A percentile compares a stretch with the other conserved stretches of the same genome.
These are phyloP conservation scores for Leccinum truebloodii DNA, from an alignment of 768 basidiomycete species.

Conservation along the genomic window DNA sequence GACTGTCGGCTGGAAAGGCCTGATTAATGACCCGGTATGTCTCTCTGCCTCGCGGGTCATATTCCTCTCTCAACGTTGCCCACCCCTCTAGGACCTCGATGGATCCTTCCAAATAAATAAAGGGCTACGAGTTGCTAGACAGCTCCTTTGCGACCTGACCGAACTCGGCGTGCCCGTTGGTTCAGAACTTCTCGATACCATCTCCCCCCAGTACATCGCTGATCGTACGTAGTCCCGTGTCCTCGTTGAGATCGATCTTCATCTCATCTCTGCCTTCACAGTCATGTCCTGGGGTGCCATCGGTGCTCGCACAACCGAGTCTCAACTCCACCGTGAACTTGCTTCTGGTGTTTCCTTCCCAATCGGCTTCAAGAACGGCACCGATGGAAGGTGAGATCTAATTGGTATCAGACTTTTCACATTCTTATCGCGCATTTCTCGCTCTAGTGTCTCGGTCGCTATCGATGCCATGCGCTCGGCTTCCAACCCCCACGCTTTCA, in stretches of 20 bases:
- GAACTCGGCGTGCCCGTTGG: conserved; percentile 90
- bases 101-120: conserved; percentile 97
- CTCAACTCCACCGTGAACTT: conserved; percentile 94
- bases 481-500: conserved; percentile 93
- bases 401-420: background rate
- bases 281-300: conserved; percentile 94
- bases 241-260: background rate
- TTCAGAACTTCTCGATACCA: conserved; percentile 88
- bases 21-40: conserved; percentile 80
- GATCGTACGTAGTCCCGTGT: conserved; percentile 51
- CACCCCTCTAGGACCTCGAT: conserved; percentile 63
- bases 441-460: conserved; percentile 71
- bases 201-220: conserved; percentile 80
- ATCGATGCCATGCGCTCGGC: conserved; percentile 96
- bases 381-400: conserved; percentile 73
- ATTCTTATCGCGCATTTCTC: conserved; percentile 5
- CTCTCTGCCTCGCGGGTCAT: background rate
- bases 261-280: conserved; percentile 22
- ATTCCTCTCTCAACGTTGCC: background rate
- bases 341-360: conserved; percentile 97
- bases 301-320: conserved; percentile 96
- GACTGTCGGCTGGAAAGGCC: conserved; percentile 97
- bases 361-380: conserved; percentile 99
- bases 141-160: conserved; percentile 90
- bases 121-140: conserved; percentile 83